phyloP scores from a whole-genome alignment of 305 asterid species.

The Euphrasia arctica region DNA sequence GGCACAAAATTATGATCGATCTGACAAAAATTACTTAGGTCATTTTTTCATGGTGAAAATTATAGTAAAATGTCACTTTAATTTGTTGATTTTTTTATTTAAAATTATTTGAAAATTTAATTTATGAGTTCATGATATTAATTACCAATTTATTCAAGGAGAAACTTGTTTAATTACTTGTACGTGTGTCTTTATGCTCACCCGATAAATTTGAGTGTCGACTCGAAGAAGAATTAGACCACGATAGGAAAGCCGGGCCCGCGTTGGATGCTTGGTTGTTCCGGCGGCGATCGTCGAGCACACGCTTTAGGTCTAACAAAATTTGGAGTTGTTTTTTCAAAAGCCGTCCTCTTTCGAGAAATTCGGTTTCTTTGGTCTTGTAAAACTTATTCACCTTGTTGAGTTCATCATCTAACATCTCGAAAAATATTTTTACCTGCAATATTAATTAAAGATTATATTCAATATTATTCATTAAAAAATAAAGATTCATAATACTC shows the following conservation, averaged over 20 bases:
- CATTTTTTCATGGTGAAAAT: too few species aligned
- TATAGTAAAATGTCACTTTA: too few species aligned
- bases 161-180: too few species aligned
- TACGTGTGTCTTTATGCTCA: constrained; percentile 14
- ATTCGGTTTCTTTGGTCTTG: constrained; percentile 62
- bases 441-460: too few species aligned
- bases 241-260: constrained; percentile 33
- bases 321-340: constrained; percentile 72
- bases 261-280: constrained; percentile 29
- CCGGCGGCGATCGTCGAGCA: constrained; percentile 50
- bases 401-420: constrained; percentile 65
- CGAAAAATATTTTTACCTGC: constrained; percentile 64
- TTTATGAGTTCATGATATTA: background rate
- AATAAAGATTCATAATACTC: background rate
- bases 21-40: too few species aligned
- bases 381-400: constrained; percentile 78
- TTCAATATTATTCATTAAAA: too few species aligned
- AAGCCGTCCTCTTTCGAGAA: constrained; percentile 69
- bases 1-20: too few species aligned
- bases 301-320: constrained; percentile 61
- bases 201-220: constrained; percentile 62
- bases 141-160: constrained; percentile 12
- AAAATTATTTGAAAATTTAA: too few species aligned
- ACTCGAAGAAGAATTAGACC: constrained; percentile 30
- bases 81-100: too few species aligned